Conservation (phyloP, 148 eudicot species). For the Fagopyrum tataricum region DNA sequence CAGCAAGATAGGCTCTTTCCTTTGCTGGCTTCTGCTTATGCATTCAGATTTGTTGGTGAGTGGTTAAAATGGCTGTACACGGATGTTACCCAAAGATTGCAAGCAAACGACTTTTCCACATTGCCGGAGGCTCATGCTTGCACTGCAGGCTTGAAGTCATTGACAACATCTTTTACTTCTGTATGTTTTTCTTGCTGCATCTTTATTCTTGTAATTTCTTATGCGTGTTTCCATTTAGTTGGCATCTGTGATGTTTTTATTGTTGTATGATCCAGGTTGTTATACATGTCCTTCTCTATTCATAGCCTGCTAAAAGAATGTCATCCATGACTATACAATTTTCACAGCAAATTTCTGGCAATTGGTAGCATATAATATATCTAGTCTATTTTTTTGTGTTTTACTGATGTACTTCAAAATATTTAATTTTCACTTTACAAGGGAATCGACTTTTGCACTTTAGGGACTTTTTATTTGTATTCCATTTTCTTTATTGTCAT, state of each 20-base stretch:
- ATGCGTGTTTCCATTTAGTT: neutral
- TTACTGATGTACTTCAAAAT: neutral
- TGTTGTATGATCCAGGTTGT: neutral
- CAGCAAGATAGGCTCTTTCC: slow-evolving; percentile 98
- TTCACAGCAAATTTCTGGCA: neutral
- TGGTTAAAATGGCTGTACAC: slow-evolving; percentile 92
- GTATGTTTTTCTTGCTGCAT: slow-evolving; percentile 37
- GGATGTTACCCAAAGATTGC: slow-evolving; percentile 79
- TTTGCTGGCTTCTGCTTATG: slow-evolving; percentile 93
- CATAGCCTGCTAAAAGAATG: neutral
- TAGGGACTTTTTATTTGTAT: neutral
- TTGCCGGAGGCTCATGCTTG: slow-evolving; percentile 98
- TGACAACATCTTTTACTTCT: slow-evolving; percentile 86
- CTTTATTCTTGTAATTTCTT: neutral
- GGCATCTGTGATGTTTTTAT: neutral
- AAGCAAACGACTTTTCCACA: slow-evolving; percentile 83
- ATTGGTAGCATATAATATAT: neutral
- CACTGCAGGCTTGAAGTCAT: slow-evolving; percentile 94
- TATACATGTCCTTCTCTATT: neutral
- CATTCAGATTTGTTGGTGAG: slow-evolving; percentile 90
- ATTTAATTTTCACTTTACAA: neutral
- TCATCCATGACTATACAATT: neutral
- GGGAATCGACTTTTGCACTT: neutral
- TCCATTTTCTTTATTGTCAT: neutral
- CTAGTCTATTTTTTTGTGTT: neutral